Evolutionary conservation across 2,329 filamentous ascomycete species (phyloP).

Genomic region (Chrysoporthe puriensis): DNA sequence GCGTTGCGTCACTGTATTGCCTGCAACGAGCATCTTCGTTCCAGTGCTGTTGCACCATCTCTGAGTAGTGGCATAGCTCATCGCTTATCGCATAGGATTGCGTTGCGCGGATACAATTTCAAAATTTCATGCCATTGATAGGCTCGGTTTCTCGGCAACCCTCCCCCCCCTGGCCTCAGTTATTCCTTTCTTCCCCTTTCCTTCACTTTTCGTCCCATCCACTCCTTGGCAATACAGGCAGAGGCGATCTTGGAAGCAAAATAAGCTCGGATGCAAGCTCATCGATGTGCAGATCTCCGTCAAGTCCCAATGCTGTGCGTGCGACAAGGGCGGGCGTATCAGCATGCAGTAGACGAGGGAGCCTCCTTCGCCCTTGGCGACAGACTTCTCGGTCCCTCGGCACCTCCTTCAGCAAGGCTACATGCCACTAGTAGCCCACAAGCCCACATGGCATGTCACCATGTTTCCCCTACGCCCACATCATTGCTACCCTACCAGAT

Average conservation of each 20-base stretch:
- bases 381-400: background rate
- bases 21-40: background rate
- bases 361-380: background rate
- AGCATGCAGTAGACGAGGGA: no score
- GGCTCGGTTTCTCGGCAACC: background rate
- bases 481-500: background rate
- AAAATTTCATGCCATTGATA: background rate
- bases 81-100: background rate
- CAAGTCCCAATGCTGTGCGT: no score
- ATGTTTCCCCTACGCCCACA: background rate
- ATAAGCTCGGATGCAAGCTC: background rate
- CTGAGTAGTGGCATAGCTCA: background rate
- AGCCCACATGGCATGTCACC: constrained; percentile 2
- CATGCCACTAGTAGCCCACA: background rate
- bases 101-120: background rate
- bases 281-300: background rate
- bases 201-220: background rate
- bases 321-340: no score
- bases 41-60: background rate
- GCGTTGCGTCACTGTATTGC: background rate
- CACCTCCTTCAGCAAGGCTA: background rate
- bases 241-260: background rate
- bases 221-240: background rate
- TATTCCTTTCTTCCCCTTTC: background rate
- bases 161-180: background rate